Percentiles rank a stretch among this genome's conserved stretches.
Evolutionary conservation across 2,329 filamentous ascomycete species (phyloP).

Genomic region (Sporothrix globosa): DNA sequence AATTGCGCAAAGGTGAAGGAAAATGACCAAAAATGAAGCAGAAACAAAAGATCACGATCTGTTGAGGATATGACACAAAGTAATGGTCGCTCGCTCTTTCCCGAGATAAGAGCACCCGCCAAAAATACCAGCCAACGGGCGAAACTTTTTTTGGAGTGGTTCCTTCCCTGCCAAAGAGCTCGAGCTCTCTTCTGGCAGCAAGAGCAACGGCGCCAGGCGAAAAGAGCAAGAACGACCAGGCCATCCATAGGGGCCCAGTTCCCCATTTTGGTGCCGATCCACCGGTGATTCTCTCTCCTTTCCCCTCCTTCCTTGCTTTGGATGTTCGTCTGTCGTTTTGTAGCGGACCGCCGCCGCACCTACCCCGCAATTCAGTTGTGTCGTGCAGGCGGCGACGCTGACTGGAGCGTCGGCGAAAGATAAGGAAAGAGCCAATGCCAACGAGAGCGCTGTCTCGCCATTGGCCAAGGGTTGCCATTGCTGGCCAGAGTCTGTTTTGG

Average conservation of each 20-base stretch:
- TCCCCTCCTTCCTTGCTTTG: background rate
- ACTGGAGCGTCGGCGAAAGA: constrained; percentile 12
- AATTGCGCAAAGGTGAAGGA: background rate
- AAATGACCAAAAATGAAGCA: constrained; percentile 2
- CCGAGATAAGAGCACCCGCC: constrained; percentile 4
- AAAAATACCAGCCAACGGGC: background rate
- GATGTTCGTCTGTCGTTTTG: background rate
- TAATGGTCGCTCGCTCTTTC: constrained; percentile 12
- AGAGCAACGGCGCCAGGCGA: background rate
- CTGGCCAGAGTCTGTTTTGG: background rate
- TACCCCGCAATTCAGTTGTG: constrained; percentile 4
- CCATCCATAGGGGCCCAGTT: background rate
- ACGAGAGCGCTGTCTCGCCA: constrained; percentile 1
- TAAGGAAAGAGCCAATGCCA: constrained; percentile 10
- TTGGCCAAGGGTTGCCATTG: background rate
- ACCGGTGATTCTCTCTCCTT: background rate
- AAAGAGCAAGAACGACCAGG: constrained; percentile 20
- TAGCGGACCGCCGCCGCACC: constrained; percentile 1
- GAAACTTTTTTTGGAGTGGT: constrained; percentile 17
- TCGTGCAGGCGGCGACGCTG: background rate
- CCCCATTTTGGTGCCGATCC: background rate
- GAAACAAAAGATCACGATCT: constrained; percentile 9
- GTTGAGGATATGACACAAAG: constrained; percentile 17
- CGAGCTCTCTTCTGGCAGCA: background rate
- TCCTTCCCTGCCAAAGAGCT: background rate